Evolutionary conservation across 768 basidiomycete genomes (phyloP).

Genomic region (Termitomyces sp.): DNA sequence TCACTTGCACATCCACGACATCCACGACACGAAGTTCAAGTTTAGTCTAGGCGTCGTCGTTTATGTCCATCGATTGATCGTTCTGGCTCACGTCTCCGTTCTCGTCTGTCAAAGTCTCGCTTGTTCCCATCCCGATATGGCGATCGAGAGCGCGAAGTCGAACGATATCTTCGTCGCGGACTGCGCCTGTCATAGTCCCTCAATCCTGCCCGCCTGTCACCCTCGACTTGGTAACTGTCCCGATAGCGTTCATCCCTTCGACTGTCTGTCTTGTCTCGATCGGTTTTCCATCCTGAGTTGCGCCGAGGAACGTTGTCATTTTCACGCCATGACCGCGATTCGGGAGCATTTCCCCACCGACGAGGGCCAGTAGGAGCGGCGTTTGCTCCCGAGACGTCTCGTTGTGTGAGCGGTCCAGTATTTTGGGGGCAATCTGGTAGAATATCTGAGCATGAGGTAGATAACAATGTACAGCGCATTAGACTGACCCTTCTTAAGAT

Average conservation of each 20-base stretch:
- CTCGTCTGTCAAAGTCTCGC: constrained; percentile 18
- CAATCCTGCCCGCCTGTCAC: constrained; percentile 8
- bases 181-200: constrained; percentile 21
- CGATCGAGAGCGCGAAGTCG: constrained; percentile 25
- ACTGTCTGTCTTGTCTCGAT: constrained; percentile 16
- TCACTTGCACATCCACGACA: no score
- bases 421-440: constrained; percentile 47
- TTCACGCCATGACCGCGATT: constrained; percentile 30
- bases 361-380: constrained; percentile 23
- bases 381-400: constrained; percentile 29
- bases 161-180: constrained; percentile 21
- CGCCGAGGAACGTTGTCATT: constrained; percentile 10
- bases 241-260: constrained; percentile 18
- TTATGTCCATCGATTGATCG: constrained; percentile 31
- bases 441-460: neutral
- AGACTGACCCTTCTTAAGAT: constrained; percentile 77
- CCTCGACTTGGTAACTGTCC: constrained; percentile 1
- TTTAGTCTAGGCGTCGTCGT: constrained; percentile 51
- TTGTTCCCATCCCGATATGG: constrained; percentile 17
- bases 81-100: constrained; percentile 26
- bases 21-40: neutral
- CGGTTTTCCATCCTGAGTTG: constrained; percentile 21
- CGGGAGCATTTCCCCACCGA: constrained; percentile 25
- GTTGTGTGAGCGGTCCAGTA: constrained; percentile 27
- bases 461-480: neutral